Base-by-base conservation (phyloP, 2,329 filamentous ascomycete genomes). In the Epichloe typhina region DNA sequence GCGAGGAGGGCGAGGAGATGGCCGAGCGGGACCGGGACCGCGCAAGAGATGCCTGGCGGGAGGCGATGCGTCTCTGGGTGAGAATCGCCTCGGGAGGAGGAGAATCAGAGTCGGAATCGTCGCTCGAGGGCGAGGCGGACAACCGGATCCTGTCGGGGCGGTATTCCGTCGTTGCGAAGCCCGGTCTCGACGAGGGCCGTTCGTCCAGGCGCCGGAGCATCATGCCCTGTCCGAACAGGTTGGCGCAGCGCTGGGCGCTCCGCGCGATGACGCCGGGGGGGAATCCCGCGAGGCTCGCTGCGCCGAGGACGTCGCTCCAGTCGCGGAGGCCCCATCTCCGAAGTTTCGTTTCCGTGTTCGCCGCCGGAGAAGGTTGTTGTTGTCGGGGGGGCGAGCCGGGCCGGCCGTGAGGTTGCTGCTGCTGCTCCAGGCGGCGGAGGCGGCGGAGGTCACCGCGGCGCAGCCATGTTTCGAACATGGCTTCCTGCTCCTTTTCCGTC, bases 271-370 rank as follows among this genome's bases (percentile, higher is more conserved):
- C 84, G 1, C 70, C 65, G 0, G 72, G 65, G 0, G 72, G 71
- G 66, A 89, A 90, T 0, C 86, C 88, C 2, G 78, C 78, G 47
- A 94, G 68, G 0, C 86, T 77, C 3, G 91, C 91, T 1, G 88
- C 74, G 0, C 86, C 86, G 31, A 96, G 68, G 1, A 96, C 77
- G 57, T 95, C 87, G 57, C 82, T 85, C 91, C 91, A 97, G 67
- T 94, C 86, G 21, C 86, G 77, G 12, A 80, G 69, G 13, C 65
- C 72, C 62, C 64, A 73, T 43, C 63, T 59, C 2, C 58, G 55
- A 3, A 65, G 58, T 50, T 58, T 65, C n/a, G 54, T 56, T 13
- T 61, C 59, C 12, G 46, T 44, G 19, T 57, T 60, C 3, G 35
- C 38, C n/a, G 38, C 15, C 19, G 13, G 5, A 11, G 36, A 5